Evolutionary conservation across 805 yeast genomes (phyloP).

Genomic region (Maudiozyma saulgeensis): DNA sequence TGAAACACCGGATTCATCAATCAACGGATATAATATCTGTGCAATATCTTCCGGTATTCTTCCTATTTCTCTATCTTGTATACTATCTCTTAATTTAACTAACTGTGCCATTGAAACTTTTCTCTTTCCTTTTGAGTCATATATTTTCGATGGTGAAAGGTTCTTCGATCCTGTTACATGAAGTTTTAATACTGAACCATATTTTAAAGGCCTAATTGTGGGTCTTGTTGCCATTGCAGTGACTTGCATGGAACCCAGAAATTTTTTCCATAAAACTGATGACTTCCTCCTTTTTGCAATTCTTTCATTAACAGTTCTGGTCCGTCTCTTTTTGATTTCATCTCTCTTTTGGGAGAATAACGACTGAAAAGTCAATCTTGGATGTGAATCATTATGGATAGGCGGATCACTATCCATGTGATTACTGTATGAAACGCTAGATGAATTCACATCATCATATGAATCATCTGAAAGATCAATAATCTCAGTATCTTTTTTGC

Average conservation of each 20-base stretch:
- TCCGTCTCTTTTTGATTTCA: constrained; percentile 1
- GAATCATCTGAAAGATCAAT: not conserved
- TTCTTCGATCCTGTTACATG: constrained; percentile 27
- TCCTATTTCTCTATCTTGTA: constrained; percentile 52
- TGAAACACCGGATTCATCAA: constrained; percentile 44
- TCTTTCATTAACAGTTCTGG: constrained; percentile 1
- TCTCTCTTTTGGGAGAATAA: not conserved
- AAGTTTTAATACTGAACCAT: constrained; percentile 36
- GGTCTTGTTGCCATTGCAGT: constrained; percentile 71
- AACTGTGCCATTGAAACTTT: constrained; percentile 25
- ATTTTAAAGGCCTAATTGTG: constrained; percentile 35
- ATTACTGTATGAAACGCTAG: not conserved
- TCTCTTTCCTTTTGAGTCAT: constrained; percentile 16
- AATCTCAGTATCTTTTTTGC: not conserved
- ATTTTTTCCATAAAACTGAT: constrained; percentile 32
- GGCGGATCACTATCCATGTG: not conserved
- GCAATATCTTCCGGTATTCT: constrained; percentile 67
- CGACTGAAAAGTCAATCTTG: not conserved
- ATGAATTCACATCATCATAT: not conserved
- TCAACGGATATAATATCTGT: constrained; percentile 46
- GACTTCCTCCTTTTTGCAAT: constrained; percentile 10
- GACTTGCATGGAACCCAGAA: constrained; percentile 50
- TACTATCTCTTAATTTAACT: constrained; percentile 26
- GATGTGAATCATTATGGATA: not conserved
- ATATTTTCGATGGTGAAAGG: constrained; percentile 12